These are phyloP conservation scores for Pigoraptor vietnamica DNA, from an alignment of 78 protist species.

Conservation along the genomic window DNA sequence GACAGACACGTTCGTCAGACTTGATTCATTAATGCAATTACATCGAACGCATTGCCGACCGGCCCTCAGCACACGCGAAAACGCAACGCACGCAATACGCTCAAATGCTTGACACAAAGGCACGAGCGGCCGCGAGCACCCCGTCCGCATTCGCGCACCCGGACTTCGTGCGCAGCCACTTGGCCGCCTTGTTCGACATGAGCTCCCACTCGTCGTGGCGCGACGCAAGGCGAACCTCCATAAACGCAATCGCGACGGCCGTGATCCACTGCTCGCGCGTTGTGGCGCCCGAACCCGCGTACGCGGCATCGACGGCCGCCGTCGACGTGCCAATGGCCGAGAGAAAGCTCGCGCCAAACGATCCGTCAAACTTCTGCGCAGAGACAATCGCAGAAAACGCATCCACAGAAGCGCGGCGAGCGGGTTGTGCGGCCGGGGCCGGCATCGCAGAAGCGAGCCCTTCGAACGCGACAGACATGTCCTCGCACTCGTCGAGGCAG, in stretches of 20 bases:
- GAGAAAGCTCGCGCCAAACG: neutral
- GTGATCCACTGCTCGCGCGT: neutral
- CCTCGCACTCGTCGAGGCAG: too few species aligned
- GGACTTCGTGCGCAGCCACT: neutral
- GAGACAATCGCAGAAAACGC: neutral
- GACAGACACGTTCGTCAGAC: too few species aligned
- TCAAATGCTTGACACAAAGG: neutral
- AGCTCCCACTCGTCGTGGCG: neutral
- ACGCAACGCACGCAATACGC: too few species aligned
- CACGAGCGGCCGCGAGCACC: neutral
- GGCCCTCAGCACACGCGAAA: too few species aligned
- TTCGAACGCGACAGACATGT: neutral
- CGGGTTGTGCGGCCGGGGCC: neutral
- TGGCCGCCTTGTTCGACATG: neutral
- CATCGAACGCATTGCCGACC: too few species aligned
- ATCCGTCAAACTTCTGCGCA: neutral
- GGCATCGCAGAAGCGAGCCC: neutral
- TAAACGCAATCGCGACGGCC: neutral
- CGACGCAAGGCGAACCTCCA: neutral
- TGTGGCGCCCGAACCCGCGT: neutral
- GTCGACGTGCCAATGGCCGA: neutral
- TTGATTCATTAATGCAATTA: too few species aligned
- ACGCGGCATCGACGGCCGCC: neutral
- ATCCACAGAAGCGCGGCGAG: neutral
- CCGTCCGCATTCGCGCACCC: neutral